phyloP scores from a whole-genome alignment of 768 basidiomycete species.

The Tylopilus felleus region DNA sequence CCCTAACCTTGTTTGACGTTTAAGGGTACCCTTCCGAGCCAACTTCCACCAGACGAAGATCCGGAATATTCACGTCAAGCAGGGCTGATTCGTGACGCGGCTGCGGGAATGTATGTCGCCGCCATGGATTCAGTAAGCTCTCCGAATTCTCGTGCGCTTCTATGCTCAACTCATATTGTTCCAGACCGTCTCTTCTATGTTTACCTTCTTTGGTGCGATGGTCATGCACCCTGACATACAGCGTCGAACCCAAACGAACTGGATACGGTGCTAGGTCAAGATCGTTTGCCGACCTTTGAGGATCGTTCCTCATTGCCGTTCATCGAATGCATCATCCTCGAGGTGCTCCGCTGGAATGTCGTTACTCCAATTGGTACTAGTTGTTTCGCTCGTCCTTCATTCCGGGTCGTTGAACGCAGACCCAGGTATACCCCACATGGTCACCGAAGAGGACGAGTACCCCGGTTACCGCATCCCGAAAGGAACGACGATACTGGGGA shows the following conservation, averaged over 20 bases:
- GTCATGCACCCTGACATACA: constrained; percentile 13
- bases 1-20: neutral
- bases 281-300: constrained; percentile 11
- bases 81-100: constrained; percentile 12
- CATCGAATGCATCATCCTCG: constrained; percentile 13
- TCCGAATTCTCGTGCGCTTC: no score
- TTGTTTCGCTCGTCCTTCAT: neutral
- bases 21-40: constrained; percentile 10
- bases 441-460: constrained; percentile 27
- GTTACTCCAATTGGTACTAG: constrained; percentile 10
- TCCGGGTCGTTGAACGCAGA: neutral
- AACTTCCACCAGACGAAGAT: constrained; percentile 9
- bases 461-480: constrained; percentile 24
- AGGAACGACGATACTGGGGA: neutral
- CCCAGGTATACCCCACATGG: constrained; percentile 35
- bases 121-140: constrained; percentile 11
- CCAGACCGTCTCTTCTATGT: constrained; percentile 6
- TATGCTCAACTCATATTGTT: neutral
- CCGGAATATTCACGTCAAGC: constrained; percentile 1
- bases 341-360: constrained; percentile 10
- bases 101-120: constrained; percentile 8
- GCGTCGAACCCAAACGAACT: constrained; percentile 11
- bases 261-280: constrained; percentile 7
- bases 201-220: constrained; percentile 13
- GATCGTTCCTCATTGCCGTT: constrained; percentile 15